Base-by-base conservation (phyloP, 805 yeast species). In the Candida lessepsii region DNA sequence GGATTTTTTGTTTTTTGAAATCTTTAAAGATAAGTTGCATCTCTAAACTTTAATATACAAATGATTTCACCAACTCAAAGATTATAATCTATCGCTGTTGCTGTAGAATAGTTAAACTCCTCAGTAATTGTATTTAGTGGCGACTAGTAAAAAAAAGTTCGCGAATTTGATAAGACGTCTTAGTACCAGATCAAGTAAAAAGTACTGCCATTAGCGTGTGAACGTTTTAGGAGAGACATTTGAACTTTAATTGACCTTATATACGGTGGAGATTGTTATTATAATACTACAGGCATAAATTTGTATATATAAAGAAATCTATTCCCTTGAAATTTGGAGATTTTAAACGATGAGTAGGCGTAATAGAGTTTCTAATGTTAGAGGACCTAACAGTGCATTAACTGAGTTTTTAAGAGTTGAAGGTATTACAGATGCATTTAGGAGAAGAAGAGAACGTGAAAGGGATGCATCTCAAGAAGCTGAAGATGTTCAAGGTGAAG, bases 1-100 rank as follows among this genome's bases (percentile, higher is more conserved):
- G 76, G 61, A 90, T 78, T 59, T 81, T 85, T 59, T 87, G 89
- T 68, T 91, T 93, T 68, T 93, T 90, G 68, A 93, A 86, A 65
- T 93, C 96, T 61, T 90, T 89, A 61, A 93, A 81, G 37, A 82
- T 74, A 49, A 89, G 68, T 65, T 83, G 82, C 96, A 88, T 89
- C 13, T 23, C 20, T 18, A 18, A 20, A 18, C 21, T 21, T 20
- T 10, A 5, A 16, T 9, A n/a, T 9, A 18, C 11, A 9, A 19
- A 29, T 16, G 27, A 7, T 11, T 11, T 29, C 6, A 17, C n/a
- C 18, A 18, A 18, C 24, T 29, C 9, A 11, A 18, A 29, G 14
- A 18, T 4, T 18, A 7, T 3, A 29, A 16, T 9, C 9, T 4
- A 3, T 17, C 11, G 24, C 10, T 29, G 24, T 11, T 29, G 11